These are phyloP conservation scores for Rhizopus stolonifer DNA, from an alignment of 371 early-diverging fungal genomes.

Conservation along the genomic window DNA sequence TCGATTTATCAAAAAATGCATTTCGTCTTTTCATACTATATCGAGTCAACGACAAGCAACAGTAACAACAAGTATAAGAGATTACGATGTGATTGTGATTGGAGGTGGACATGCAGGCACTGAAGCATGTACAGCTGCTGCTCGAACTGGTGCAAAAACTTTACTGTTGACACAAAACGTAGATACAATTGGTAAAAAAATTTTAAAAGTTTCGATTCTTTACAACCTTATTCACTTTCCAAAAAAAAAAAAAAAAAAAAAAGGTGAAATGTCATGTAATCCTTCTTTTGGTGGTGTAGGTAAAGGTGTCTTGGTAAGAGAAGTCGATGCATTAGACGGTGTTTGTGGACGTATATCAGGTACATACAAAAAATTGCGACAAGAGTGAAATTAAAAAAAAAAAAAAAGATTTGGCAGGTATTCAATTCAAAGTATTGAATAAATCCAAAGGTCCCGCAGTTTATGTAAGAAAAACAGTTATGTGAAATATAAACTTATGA, in stretches of 20 bases:
- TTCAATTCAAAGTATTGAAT: slow-evolving; percentile 85
- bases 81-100: slow-evolving; percentile 75
- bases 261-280: slow-evolving; percentile 88
- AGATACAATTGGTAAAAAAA: slow-evolving; percentile 66
- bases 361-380: slow-evolving; percentile 4
- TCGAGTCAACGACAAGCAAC: slow-evolving; percentile 6
- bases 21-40: slow-evolving; percentile 1
- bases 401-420: slow-evolving; percentile 69
- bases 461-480: slow-evolving; percentile 48
- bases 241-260: background rate
- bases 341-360: slow-evolving; percentile 76
- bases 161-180: slow-evolving; percentile 76
- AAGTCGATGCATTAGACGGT: slow-evolving; percentile 86
- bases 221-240: too few relatives aligned
- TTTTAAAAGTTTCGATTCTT: too few relatives aligned
- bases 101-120: slow-evolving; percentile 91
- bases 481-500: background rate
- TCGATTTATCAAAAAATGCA: background rate
- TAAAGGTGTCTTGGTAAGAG: slow-evolving; percentile 79
- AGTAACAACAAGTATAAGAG: slow-evolving; percentile 5
- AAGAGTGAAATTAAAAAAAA: background rate
- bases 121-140: slow-evolving; percentile 84
- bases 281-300: slow-evolving; percentile 89
- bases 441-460: slow-evolving; percentile 87
- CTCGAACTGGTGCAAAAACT: slow-evolving; percentile 76